Conservation (phyloP, 2,329 filamentous ascomycete species). For the Periconia digitata region DNA sequence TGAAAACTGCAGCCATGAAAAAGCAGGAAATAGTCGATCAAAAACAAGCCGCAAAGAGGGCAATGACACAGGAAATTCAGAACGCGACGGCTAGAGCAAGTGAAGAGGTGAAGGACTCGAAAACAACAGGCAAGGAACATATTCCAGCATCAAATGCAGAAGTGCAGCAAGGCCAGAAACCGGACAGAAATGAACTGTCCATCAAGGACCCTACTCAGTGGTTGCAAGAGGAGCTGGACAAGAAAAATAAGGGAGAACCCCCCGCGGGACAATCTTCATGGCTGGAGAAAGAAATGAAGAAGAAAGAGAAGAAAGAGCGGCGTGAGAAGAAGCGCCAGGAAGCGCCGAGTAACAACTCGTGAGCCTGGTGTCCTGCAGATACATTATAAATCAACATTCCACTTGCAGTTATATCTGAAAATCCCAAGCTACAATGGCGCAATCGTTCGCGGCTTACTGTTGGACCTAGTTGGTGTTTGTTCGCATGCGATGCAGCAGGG, state of each 20-base stretch:
- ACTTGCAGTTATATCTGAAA: no score
- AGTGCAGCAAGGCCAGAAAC: not conserved
- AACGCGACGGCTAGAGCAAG: not conserved
- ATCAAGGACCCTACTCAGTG: not conserved
- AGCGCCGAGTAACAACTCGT: no score
- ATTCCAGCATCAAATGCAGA: not conserved
- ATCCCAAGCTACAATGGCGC: no score
- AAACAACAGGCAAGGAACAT: not conserved
- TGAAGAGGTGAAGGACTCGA: not conserved
- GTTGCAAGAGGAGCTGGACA: not conserved
- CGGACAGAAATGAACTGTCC: not conserved
- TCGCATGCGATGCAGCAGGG: no score
- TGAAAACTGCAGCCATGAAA: slow-evolving; percentile 18
- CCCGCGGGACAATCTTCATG: not conserved
- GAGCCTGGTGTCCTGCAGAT: no score
- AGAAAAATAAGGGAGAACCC: not conserved
- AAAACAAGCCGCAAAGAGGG: slow-evolving; percentile 14
- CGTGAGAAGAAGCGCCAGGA: slow-evolving; percentile 3
- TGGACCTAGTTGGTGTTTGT: no score
- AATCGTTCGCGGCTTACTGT: no score
- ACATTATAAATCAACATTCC: no score
- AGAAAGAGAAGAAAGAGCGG: slow-evolving; percentile 9
- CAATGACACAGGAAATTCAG: slow-evolving; percentile 13
- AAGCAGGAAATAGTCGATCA: slow-evolving; percentile 24
- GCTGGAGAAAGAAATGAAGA: slow-evolving; percentile 9